A percentile compares a stretch with the other conserved stretches of the same genome.
phyloP scores from a whole-genome alignment of 2,329 filamentous ascomycete species.

The Macrophomina tecta region DNA sequence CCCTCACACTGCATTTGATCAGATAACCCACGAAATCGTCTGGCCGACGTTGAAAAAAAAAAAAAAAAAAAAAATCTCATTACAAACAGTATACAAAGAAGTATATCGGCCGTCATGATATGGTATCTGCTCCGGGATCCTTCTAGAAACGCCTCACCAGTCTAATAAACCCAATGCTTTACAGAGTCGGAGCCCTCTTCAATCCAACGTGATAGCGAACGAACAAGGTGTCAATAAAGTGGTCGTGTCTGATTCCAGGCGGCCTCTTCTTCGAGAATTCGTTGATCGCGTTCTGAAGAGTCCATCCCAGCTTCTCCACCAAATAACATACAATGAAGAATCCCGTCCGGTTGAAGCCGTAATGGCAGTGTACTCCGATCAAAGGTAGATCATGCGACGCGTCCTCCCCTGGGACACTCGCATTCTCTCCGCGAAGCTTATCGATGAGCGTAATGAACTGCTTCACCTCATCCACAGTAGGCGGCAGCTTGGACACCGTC shows the following conservation, averaged over 20 bases:
- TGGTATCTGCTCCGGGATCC: slow-evolving; percentile 11
- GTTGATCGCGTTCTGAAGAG: slow-evolving; percentile 77
- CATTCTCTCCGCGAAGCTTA: slow-evolving; percentile 38
- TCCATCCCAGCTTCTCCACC: slow-evolving; percentile 77
- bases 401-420: slow-evolving; percentile 32
- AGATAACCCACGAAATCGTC: too few relatives aligned
- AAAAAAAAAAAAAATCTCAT: not conserved
- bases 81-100: not conserved
- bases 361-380: slow-evolving; percentile 91
- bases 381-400: slow-evolving; percentile 51
- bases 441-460: slow-evolving; percentile 67
- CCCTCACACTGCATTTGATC: too few relatives aligned
- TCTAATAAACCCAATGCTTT: slow-evolving; percentile 14
- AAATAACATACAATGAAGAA: slow-evolving; percentile 91
- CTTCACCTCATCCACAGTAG: slow-evolving; percentile 65
- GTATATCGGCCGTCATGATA: not conserved
- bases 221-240: slow-evolving; percentile 85
- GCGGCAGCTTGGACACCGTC: slow-evolving; percentile 90
- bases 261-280: slow-evolving; percentile 75
- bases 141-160: slow-evolving; percentile 11
- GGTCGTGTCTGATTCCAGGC: slow-evolving; percentile 85
- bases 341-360: slow-evolving; percentile 92
- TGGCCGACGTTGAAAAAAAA: not conserved
- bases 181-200: slow-evolving; percentile 32
- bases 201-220: slow-evolving; percentile 66